Evolutionary conservation across 2,329 filamentous ascomycete genomes (phyloP).

Genomic region (Epichloe uncinata): DNA sequence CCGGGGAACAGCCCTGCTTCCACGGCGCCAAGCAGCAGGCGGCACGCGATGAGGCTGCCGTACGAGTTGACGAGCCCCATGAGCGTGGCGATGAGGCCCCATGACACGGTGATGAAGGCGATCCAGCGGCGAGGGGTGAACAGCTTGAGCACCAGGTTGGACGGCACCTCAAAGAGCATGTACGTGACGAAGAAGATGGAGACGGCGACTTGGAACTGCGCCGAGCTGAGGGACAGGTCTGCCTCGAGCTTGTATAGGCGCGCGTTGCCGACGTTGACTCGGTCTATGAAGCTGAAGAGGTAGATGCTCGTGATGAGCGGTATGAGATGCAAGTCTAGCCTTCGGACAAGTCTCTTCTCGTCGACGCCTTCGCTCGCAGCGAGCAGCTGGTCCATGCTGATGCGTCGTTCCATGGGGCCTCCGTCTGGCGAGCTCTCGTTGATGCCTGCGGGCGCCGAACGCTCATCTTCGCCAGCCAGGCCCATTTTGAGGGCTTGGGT

Average conservation of each 20-base stretch:
- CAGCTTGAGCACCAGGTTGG: slow-evolving; percentile 50
- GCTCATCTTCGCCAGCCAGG: neutral
- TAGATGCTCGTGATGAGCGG: slow-evolving; percentile 58
- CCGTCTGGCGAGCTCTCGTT: neutral
- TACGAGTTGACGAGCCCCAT: slow-evolving; percentile 56
- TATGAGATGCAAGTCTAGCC: slow-evolving; percentile 50
- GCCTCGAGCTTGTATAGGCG: slow-evolving; percentile 51
- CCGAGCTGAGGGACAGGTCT: slow-evolving; percentile 44
- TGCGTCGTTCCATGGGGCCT: neutral
- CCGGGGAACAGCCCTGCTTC: slow-evolving; percentile 61
- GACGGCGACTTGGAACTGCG: slow-evolving; percentile 56
- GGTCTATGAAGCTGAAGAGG: slow-evolving; percentile 62
- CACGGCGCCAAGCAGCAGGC: slow-evolving; percentile 53
- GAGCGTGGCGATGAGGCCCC: slow-evolving; percentile 57
- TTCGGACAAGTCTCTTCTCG: slow-evolving; percentile 48
- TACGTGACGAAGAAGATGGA: slow-evolving; percentile 57
- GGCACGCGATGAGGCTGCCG: slow-evolving; percentile 51
- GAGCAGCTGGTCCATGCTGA: slow-evolving; percentile 9
- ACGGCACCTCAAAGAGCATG: slow-evolving; percentile 47
- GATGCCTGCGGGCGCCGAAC: neutral
- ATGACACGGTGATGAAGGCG: slow-evolving; percentile 48
- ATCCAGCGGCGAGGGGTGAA: slow-evolving; percentile 50
- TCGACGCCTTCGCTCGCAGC: slow-evolving; percentile 8
- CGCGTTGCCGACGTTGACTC: slow-evolving; percentile 63
- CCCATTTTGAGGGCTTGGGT: neutral